Percentiles rank a stretch among this genome's conserved stretches.
Evolutionary conservation across 1,284 basidiomycete genomes (phyloP).

Genomic region (Ganoderma meredithae): DNA sequence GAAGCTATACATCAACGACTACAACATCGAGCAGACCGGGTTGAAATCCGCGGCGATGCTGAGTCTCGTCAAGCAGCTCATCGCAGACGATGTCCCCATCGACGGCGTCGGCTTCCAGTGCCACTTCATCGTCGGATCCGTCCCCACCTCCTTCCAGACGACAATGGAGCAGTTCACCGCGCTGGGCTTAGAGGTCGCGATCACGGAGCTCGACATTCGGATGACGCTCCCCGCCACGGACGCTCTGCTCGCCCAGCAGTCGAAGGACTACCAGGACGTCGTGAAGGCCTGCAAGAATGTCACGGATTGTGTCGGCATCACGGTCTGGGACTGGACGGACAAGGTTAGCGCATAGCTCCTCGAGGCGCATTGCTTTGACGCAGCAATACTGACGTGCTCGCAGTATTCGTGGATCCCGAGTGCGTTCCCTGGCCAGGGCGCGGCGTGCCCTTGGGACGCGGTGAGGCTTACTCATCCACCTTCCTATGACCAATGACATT

Average conservation of each 20-base stretch:
- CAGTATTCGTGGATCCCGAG: constrained; percentile 47
- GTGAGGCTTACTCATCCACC: constrained; percentile 29
- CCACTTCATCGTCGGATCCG: constrained; percentile 59
- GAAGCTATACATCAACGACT: constrained; percentile 60
- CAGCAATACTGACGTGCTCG: background rate
- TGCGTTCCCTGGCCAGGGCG: constrained; percentile 46
- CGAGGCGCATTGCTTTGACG: background rate
- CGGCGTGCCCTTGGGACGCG: constrained; percentile 45
- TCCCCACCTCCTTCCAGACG: constrained; percentile 48
- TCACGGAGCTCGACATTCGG: constrained; percentile 63
- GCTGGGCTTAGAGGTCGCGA: constrained; percentile 61
- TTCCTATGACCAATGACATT: constrained; percentile 2
- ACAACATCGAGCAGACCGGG: constrained; percentile 48
- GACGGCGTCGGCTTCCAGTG: constrained; percentile 59
- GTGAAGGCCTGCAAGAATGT: constrained; percentile 53
- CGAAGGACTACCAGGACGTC: constrained; percentile 55
- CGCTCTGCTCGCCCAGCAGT: constrained; percentile 56
- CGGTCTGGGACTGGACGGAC: constrained; percentile 58
- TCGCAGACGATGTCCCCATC: constrained; percentile 50
- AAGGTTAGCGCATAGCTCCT: constrained; percentile 30
- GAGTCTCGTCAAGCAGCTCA: constrained; percentile 53
- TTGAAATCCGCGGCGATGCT: constrained; percentile 55
- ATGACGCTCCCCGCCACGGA: constrained; percentile 56
- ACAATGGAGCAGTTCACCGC: constrained; percentile 55
- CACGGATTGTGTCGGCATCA: constrained; percentile 52